Conservation (phyloP, 1,284 basidiomycete genomes). For the Marasmius tenuissimus region DNA sequence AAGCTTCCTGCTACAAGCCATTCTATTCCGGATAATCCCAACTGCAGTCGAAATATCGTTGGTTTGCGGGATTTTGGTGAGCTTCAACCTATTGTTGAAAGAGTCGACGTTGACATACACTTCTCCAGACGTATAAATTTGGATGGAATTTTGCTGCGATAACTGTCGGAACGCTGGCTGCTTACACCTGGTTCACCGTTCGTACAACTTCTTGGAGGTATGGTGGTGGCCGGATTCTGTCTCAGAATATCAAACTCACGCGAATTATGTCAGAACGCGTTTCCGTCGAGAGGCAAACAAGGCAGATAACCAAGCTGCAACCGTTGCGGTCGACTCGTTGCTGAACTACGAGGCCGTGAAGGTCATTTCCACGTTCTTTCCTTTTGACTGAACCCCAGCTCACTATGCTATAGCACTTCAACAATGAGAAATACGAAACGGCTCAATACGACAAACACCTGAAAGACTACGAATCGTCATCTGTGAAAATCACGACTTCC, state of each 20-base stretch:
- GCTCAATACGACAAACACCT: conserved; percentile 92
- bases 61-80: conserved; percentile 94
- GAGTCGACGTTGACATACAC: conserved; percentile 6
- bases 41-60: conserved; percentile 95
- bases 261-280: conserved; percentile 62
- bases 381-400: not conserved
- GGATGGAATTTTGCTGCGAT: conserved; percentile 96
- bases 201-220: conserved; percentile 94
- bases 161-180: conserved; percentile 81
- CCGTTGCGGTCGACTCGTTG: conserved; percentile 90
- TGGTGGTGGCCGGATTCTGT: conserved; percentile 17
- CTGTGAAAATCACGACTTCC: conserved; percentile 93
- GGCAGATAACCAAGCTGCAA: conserved; percentile 96
- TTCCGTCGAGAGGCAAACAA: conserved; percentile 96
- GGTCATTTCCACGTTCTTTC: conserved; percentile 39
- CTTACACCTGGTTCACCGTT: conserved; percentile 98
- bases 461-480: conserved; percentile 86
- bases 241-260: not conserved
- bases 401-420: conserved; percentile 75
- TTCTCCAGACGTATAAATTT: conserved; percentile 86
- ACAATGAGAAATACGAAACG: conserved; percentile 93
- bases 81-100: conserved; percentile 21
- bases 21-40: conserved; percentile 94
- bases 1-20: conserved; percentile 90
- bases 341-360: conserved; percentile 99